Base-by-base conservation (phyloP, 2,329 filamentous ascomycete species). In the Clonostachys solani region DNA sequence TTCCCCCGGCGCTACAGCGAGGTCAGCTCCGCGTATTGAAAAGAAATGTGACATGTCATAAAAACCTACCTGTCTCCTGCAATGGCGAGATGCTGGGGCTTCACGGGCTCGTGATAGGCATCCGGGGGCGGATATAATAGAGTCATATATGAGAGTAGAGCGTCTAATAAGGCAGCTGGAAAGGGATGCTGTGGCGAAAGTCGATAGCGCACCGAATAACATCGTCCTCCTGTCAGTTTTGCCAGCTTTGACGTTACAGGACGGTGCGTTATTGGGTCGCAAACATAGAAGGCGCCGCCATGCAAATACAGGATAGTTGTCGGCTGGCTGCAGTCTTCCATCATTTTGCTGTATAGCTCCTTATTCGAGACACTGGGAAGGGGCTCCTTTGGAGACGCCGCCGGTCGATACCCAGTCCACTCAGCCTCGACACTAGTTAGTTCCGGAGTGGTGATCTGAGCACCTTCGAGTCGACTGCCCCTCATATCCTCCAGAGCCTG, bases 151-250 rank as follows among this genome's bases (percentile, higher is more conserved):
- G 86, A 82, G 33, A 85, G 72, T 10, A 92, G 66, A 2, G 80
- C 86, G 59, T 94, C 89, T 40, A 92, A 68, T 7, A 94, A 65
- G 2, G 87, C 86, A 0, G 85, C 73, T 0, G 89, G 89, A 60
- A 94, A 94, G 0, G 87, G 80, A 50, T 84, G 68, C 60, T 91
- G 84, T 0, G 89, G 89, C 12, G 86, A 80, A 4, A 94, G 75
- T 6, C 89, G 76, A 64, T 92, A 92, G 5, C 86, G 78, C 6
- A 92, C 82, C 33, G 78, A 84, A 66, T 88, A 87, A 37, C 83
- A 82, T 7, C 86, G 75, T 3, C 87, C 87, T 19, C 79, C 77
- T 0, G 80, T 85, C 48, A 83, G 61, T 58, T 84, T 82, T 18
- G 87, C 86, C 13, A 92, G 67, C 45, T 75, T 78, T 49, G 78